Percentiles rank a stretch among this genome's conserved stretches.
These are phyloP conservation scores for Sporisorium exsertum DNA, from an alignment of 1,284 basidiomycete species.

Conservation along the genomic window DNA sequence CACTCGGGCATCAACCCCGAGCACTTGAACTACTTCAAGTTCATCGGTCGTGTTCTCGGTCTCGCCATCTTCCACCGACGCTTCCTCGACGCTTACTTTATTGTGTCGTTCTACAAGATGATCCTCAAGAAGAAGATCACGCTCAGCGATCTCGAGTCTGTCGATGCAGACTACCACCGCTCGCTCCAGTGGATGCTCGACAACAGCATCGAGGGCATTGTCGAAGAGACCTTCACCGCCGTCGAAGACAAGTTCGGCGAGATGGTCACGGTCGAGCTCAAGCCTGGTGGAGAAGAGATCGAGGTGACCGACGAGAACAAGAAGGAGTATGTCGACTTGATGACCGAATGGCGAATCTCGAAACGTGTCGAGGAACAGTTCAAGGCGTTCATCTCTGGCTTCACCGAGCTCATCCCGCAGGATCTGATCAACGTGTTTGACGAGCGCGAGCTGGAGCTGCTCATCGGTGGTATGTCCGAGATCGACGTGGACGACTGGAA, in stretches of 20 bases:
- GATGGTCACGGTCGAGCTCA: conserved; percentile 91
- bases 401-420: conserved; percentile 92
- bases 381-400: conserved; percentile 92
- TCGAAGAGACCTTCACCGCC: conserved; percentile 69
- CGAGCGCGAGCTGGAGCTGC: conserved; percentile 88
- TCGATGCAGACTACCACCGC: conserved; percentile 76
- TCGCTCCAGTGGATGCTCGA: conserved; percentile 91
- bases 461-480: conserved; percentile 99
- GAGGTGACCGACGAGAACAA: conserved; percentile 97
- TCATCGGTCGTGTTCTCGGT: conserved; percentile 93
- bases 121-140: conserved; percentile 71
- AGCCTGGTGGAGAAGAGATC: conserved; percentile 84
- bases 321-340: conserved; percentile 95
- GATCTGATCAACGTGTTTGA: conserved; percentile 98
- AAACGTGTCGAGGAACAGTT: conserved; percentile 95
- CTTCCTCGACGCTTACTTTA: conserved; percentile 99
- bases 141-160: conserved; percentile 65
- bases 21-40: conserved; percentile 99
- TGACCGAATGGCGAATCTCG: conserved; percentile 92
- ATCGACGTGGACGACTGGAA: conserved; percentile 83
- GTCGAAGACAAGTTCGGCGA: conserved; percentile 98
- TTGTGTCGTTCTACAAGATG: conserved; percentile 99
- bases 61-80: conserved; percentile 98
- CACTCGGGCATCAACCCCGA: conserved; percentile 98
- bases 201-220: conserved; percentile 67